phyloP scores from a whole-genome alignment of 306 rosid species.

The Trifolium pratense region DNA sequence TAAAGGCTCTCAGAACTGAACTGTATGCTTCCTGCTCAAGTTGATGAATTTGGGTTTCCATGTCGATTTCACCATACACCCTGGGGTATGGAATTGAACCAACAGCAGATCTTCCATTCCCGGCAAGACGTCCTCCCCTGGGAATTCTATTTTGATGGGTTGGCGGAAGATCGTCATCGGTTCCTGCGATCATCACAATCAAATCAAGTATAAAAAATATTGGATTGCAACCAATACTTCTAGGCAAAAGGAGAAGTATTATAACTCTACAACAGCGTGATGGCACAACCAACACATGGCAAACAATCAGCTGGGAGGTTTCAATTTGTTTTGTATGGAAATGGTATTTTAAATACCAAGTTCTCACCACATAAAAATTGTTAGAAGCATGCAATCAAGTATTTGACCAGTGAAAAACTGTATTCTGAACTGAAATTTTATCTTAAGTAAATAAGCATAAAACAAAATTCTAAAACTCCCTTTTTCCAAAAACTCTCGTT shows the following conservation, averaged over 20 bases:
- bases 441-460: too few relatives aligned
- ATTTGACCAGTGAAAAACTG: background rate
- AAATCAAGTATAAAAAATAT: background rate
- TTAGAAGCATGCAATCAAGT: slow-evolving; percentile 22
- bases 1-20: slow-evolving; percentile 97
- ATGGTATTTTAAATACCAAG: slow-evolving; percentile 12
- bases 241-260: slow-evolving; percentile 1
- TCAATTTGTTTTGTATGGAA: background rate
- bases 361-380: slow-evolving; percentile 7
- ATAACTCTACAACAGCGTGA: background rate
- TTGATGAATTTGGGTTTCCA: slow-evolving; percentile 96
- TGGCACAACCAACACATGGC: slow-evolving; percentile 5
- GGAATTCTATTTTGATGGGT: slow-evolving; percentile 81
- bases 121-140: slow-evolving; percentile 81
- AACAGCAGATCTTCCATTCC: slow-evolving; percentile 86
- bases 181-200: slow-evolving; percentile 57
- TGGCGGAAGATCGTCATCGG: slow-evolving; percentile 92
- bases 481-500: too few relatives aligned
- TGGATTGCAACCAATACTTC: slow-evolving; percentile 7
- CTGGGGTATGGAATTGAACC: slow-evolving; percentile 80
- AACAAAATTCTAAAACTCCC: too few relatives aligned
- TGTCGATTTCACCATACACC: slow-evolving; percentile 81
- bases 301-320: slow-evolving; percentile 5
- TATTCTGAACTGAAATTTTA: slow-evolving; percentile 5
- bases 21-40: slow-evolving; percentile 98